These are phyloP conservation scores for Aspergillus ustus DNA, from an alignment of 2,329 filamentous ascomycete species.

Conservation along the genomic window DNA sequence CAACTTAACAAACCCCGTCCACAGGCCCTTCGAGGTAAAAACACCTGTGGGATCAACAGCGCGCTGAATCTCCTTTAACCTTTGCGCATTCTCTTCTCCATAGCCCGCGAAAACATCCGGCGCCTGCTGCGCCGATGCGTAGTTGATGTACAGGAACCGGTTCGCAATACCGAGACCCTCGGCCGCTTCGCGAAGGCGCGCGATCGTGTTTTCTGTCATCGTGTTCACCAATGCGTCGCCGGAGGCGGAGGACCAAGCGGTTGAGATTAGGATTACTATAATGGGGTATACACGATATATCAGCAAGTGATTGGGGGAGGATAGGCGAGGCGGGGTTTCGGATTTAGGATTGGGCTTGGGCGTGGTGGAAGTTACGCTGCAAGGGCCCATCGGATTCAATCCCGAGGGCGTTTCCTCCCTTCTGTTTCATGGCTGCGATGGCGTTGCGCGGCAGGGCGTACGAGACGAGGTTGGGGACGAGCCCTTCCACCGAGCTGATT, in stretches of 20 bases:
- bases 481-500: constrained; percentile 14
- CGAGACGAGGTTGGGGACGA: constrained; percentile 20
- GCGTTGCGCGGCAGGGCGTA: constrained; percentile 19
- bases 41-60: constrained; percentile 46
- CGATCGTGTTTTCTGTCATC: constrained; percentile 19
- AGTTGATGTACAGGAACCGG: constrained; percentile 49
- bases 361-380: no score
- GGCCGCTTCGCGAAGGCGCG: constrained; percentile 23
- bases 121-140: constrained; percentile 38
- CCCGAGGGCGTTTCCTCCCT: constrained; percentile 27
- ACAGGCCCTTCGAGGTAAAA: constrained; percentile 31
- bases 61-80: constrained; percentile 35
- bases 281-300: background rate
- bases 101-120: constrained; percentile 46
- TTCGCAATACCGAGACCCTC: constrained; percentile 28
- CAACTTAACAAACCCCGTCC: constrained; percentile 22
- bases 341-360: no score
- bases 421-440: constrained; percentile 22
- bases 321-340: no score
- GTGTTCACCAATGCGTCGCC: constrained; percentile 15
- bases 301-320: no score
- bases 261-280: constrained; percentile 21
- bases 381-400: constrained; percentile 22
- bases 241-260: constrained; percentile 12
- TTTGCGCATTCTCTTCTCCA: constrained; percentile 37